Conservation (phyloP, 768 basidiomycete genomes). For the Russula vinacea region DNA sequence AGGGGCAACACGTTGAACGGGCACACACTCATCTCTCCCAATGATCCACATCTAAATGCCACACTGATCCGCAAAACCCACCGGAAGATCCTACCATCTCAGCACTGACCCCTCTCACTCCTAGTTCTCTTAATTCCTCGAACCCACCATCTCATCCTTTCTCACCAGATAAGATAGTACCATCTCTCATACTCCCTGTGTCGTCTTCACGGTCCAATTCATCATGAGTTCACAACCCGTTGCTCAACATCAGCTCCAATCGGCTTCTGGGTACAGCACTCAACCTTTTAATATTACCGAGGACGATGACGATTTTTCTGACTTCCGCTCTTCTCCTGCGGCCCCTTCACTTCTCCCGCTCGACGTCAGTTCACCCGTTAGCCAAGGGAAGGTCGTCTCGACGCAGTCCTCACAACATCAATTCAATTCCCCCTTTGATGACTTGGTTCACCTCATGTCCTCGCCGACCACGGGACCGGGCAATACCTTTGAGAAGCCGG, state of each 20-base stretch:
- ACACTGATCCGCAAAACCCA: neutral
- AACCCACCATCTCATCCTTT: neutral
- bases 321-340: slow-evolving; percentile 42
- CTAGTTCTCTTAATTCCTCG: neutral
- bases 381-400: neutral
- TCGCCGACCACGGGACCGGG: slow-evolving; percentile 31
- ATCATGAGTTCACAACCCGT: neutral
- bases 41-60: neutral
- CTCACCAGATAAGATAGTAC: neutral
- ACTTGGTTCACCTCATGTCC: slow-evolving; percentile 50
- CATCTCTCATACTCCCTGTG: slow-evolving; percentile 27
- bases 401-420: slow-evolving; percentile 21
- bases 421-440: slow-evolving; percentile 39
- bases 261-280: neutral
- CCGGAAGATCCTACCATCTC: neutral
- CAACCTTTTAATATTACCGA: slow-evolving; percentile 4
- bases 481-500: neutral
- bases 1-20: neutral
- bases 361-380: slow-evolving; percentile 1
- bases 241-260: neutral
- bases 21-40: neutral
- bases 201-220: slow-evolving; percentile 10
- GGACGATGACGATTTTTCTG: slow-evolving; percentile 50
- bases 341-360: slow-evolving; percentile 23
- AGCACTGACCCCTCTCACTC: slow-evolving; percentile 7